Evolutionary conservation across 2,329 filamentous ascomycete species (phyloP).

Genomic region (Elsinoe necatrix): DNA sequence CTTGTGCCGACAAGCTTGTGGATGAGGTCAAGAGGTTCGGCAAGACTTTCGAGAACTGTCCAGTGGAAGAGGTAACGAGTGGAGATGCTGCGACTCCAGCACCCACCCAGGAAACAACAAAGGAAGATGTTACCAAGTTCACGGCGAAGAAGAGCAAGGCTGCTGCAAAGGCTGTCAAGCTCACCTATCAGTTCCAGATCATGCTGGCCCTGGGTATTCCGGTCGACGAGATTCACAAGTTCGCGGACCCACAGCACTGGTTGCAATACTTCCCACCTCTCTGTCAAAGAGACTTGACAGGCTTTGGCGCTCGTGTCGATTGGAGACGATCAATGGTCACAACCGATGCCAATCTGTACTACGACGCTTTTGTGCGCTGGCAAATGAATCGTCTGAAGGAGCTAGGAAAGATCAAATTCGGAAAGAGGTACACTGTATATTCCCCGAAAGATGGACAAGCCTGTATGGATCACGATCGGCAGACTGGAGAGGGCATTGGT

Average conservation of each 20-base stretch:
- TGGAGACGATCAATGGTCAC: conserved; percentile 92
- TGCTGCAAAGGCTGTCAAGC: conserved; percentile 77
- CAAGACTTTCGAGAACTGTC: conserved; percentile 70
- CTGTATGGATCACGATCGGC: conserved; percentile 80
- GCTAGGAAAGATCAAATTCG: conserved; percentile 86
- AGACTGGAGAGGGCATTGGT: conserved; percentile 69
- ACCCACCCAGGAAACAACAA: conserved; percentile 54
- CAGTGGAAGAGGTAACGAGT: conserved; percentile 46
- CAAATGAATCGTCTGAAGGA: conserved; percentile 91
- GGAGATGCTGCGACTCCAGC: conserved; percentile 47
- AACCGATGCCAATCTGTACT: conserved; percentile 93
- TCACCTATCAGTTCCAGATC: conserved; percentile 94
- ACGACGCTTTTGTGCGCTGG: conserved; percentile 91
- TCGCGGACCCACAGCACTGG: conserved; percentile 88
- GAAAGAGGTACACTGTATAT: conserved; percentile 89
- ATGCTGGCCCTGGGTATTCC: conserved; percentile 88
- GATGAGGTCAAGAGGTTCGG: conserved; percentile 87
- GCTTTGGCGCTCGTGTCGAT: conserved; percentile 79
- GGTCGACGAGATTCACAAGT: conserved; percentile 80
- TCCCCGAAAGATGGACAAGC: conserved; percentile 81
- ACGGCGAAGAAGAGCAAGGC: conserved; percentile 88
- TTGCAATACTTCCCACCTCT: conserved; percentile 83
- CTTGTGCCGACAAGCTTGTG: conserved; percentile 88
- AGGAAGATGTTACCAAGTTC: conserved; percentile 86
- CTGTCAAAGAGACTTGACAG: conserved; percentile 68